These are phyloP conservation scores for Stygiomarasmius scandens DNA, from an alignment of 1,284 basidiomycete species.

Conservation along the genomic window DNA sequence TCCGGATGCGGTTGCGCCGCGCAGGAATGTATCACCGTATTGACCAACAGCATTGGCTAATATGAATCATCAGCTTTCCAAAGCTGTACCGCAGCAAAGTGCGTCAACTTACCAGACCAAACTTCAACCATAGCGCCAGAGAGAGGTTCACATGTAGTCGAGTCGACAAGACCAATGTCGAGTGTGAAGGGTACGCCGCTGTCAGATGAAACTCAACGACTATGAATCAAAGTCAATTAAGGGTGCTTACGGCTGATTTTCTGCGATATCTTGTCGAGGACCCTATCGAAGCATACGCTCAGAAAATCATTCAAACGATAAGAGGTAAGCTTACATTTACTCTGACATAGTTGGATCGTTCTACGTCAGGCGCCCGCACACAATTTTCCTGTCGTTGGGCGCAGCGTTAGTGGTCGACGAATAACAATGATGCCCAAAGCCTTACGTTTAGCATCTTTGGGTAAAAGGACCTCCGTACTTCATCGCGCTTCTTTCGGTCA, in stretches of 20 bases:
- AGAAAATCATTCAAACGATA: neutral
- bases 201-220: too few species aligned
- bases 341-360: neutral
- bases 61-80: too few species aligned
- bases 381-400: neutral
- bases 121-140: conserved; percentile 59
- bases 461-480: neutral
- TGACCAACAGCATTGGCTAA: conserved; percentile 38
- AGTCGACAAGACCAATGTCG: conserved; percentile 60
- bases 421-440: neutral
- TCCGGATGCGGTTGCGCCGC: conserved; percentile 53
- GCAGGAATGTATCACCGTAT: conserved; percentile 45
- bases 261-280: neutral
- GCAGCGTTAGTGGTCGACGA: neutral
- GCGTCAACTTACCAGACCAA: conserved; percentile 41
- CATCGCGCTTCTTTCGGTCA: neutral
- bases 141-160: conserved; percentile 58
- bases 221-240: neutral
- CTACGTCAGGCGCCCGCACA: neutral
- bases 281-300: too few species aligned
- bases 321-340: neutral
- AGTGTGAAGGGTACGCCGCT: conserved; percentile 53
- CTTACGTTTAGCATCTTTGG: neutral
- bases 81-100: neutral
- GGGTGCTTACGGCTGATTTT: neutral